phyloP scores from a whole-genome alignment of 352 stramenopile species.

The Phytopythium cucurbitacearum region DNA sequence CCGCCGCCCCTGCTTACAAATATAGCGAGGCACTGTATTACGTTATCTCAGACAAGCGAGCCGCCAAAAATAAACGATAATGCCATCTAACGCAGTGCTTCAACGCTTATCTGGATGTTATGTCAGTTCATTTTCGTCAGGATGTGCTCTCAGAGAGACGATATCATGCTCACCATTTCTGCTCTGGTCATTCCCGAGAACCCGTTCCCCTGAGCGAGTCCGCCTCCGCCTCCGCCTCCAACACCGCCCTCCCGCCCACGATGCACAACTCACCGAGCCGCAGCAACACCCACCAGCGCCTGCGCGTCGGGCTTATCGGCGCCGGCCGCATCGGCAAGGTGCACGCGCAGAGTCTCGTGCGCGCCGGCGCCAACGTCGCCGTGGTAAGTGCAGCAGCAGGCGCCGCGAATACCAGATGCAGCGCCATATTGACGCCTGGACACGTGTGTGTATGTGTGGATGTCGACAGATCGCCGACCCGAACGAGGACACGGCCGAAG shows the following conservation, averaged over 20 bases:
- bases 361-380: conserved; percentile 10
- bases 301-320: conserved; percentile 16
- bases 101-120: too few relatives aligned
- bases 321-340: conserved; percentile 15
- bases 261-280: conserved; percentile 25
- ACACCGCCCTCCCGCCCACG: not conserved
- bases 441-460: not conserved
- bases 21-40: too few relatives aligned
- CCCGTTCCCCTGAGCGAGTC: not conserved
- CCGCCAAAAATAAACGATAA: too few relatives aligned
- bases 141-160: too few relatives aligned
- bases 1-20: too few relatives aligned
- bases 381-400: conserved; percentile 4
- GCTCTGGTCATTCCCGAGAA: not conserved
- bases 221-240: not conserved
- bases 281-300: not conserved
- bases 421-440: not conserved
- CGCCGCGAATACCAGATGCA: too few relatives aligned
- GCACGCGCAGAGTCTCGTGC: conserved; percentile 15
- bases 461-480: conserved; percentile 37
- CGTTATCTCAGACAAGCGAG: too few relatives aligned
- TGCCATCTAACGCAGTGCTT: too few relatives aligned
- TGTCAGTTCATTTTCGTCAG: too few relatives aligned
- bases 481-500: conserved; percentile 5
- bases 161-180: too few relatives aligned